These are phyloP conservation scores for Metschnikowia orientalis DNA, from an alignment of 805 yeast genomes.

Conservation along the genomic window DNA sequence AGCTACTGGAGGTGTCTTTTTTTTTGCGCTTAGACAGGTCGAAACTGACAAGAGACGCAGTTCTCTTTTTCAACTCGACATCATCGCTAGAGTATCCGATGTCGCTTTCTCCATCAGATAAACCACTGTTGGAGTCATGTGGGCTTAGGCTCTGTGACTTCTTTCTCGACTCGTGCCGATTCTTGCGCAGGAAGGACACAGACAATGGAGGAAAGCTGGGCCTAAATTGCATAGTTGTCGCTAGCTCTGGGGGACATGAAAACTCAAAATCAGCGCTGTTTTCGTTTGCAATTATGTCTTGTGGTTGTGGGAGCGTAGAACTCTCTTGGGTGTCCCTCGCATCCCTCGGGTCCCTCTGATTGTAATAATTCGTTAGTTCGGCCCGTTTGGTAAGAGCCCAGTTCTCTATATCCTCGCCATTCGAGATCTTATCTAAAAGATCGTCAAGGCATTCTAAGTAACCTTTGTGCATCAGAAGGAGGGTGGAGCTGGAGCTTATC, in stretches of 20 bases:
- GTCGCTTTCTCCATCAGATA: constrained; percentile 22
- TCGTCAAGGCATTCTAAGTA: constrained; percentile 62
- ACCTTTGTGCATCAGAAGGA: constrained; percentile 49
- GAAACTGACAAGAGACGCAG: not conserved
- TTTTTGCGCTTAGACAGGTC: constrained; percentile 9
- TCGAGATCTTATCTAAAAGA: constrained; percentile 37
- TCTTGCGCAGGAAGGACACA: constrained; percentile 25
- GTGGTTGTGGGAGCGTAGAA: constrained; percentile 45
- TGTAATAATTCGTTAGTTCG: constrained; percentile 29
- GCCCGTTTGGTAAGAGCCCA: constrained; percentile 49
- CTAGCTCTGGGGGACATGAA: constrained; percentile 25
- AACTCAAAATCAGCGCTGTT: constrained; percentile 19
- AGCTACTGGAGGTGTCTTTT: too few species aligned
- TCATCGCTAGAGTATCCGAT: constrained; percentile 15
- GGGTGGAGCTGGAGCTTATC: constrained; percentile 49
- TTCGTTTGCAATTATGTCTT: constrained; percentile 22
- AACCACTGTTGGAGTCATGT: constrained; percentile 9
- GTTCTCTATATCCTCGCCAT: constrained; percentile 45
- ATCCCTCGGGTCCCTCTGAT: constrained; percentile 9
- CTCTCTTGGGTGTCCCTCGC: constrained; percentile 46
- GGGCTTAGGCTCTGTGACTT: constrained; percentile 7
- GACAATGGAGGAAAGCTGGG: constrained; percentile 38
- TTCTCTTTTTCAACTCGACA: constrained; percentile 7
- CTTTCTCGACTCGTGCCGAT: constrained; percentile 8
- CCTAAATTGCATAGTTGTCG: constrained; percentile 26